These are phyloP conservation scores for Quercus tomentella DNA, from an alignment of 331 rosid genomes.

Conservation along the genomic window DNA sequence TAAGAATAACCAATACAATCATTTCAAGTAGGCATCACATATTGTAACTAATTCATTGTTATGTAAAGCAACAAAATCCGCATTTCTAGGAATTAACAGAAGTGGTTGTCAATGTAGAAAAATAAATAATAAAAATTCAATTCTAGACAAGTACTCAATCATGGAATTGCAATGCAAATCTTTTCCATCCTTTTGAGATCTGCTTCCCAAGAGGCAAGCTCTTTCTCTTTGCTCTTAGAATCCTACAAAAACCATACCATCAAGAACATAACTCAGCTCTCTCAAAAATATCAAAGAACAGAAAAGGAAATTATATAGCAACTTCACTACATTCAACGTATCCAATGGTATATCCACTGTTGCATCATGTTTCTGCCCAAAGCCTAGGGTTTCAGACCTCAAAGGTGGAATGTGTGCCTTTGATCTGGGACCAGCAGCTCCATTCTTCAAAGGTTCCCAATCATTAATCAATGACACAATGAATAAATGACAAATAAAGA, in stretches of 20 bases:
- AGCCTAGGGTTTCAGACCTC: constrained; percentile 63
- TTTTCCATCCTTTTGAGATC: constrained; percentile 83
- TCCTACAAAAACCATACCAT: constrained; percentile 43
- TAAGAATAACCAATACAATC: constrained; percentile 8
- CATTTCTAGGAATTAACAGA: constrained; percentile 7
- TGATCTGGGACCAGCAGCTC: constrained; percentile 55
- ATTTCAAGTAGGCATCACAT: background rate
- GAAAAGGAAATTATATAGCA: background rate
- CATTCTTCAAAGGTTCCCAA: constrained; percentile 46
- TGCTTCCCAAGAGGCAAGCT: constrained; percentile 90
- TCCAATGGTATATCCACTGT: constrained; percentile 92
- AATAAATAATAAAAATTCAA: background rate
- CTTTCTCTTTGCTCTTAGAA: constrained; percentile 71
- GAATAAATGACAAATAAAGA: background rate
- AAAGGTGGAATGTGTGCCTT: constrained; percentile 67
- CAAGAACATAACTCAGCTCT: constrained; percentile 21
- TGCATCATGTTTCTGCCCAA: constrained; percentile 86
- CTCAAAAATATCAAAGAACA: constrained; percentile 1
- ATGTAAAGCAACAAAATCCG: background rate
- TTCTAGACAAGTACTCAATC: constrained; percentile 4
- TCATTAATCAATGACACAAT: background rate
- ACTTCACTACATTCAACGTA: constrained; percentile 48
- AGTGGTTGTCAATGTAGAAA: background rate
- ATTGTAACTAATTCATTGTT: background rate
- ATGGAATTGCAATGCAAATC: constrained; percentile 30